Evolutionary conservation across 1,284 basidiomycete genomes (phyloP).

Genomic region (Puccinia hordei): DNA sequence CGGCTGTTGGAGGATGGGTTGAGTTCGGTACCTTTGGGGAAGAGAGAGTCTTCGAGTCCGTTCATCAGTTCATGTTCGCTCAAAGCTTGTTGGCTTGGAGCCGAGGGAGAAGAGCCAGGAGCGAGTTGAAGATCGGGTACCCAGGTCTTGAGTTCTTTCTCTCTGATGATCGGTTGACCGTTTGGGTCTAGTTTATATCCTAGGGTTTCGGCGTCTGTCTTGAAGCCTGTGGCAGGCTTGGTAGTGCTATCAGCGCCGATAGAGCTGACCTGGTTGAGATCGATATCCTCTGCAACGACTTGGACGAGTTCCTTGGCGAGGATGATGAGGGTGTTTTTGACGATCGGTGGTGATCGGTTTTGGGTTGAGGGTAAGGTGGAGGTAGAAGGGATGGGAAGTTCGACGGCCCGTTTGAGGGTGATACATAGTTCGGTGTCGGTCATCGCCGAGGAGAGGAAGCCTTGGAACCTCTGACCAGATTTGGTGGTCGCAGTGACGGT

Average conservation of each 20-base stretch:
- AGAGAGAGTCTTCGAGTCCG: slow-evolving; percentile 51
- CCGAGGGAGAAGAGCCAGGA: background rate
- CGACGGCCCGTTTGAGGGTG: slow-evolving; percentile 73
- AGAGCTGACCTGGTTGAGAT: slow-evolving; percentile 39
- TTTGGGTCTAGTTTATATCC: slow-evolving; percentile 58
- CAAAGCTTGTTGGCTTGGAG: background rate
- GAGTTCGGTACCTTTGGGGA: slow-evolving; percentile 53
- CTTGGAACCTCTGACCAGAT: slow-evolving; percentile 70
- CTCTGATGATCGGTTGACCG: slow-evolving; percentile 62
- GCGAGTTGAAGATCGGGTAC: slow-evolving; percentile 58
- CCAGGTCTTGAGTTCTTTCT: slow-evolving; percentile 85
- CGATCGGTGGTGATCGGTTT: slow-evolving; percentile 71
- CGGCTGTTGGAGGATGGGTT: slow-evolving; percentile 14
- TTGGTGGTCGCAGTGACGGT: slow-evolving; percentile 72
- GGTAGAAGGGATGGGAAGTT: slow-evolving; percentile 66
- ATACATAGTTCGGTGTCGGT: slow-evolving; percentile 70
- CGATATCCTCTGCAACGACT: slow-evolving; percentile 52
- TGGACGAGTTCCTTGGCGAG: slow-evolving; percentile 53
- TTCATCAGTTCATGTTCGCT: slow-evolving; percentile 29
- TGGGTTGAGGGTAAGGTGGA: slow-evolving; percentile 68
- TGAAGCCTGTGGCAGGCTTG: slow-evolving; percentile 63
- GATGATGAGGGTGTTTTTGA: slow-evolving; percentile 63
- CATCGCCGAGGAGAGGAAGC: slow-evolving; percentile 68
- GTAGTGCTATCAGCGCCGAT: slow-evolving; percentile 53
- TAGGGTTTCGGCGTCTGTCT: slow-evolving; percentile 84